Evolutionary conservation across 78 protist genomes (phyloP), one percentile per base, ranked within the genome.

Genomic region (Cyanophora paradoxa): DNA sequence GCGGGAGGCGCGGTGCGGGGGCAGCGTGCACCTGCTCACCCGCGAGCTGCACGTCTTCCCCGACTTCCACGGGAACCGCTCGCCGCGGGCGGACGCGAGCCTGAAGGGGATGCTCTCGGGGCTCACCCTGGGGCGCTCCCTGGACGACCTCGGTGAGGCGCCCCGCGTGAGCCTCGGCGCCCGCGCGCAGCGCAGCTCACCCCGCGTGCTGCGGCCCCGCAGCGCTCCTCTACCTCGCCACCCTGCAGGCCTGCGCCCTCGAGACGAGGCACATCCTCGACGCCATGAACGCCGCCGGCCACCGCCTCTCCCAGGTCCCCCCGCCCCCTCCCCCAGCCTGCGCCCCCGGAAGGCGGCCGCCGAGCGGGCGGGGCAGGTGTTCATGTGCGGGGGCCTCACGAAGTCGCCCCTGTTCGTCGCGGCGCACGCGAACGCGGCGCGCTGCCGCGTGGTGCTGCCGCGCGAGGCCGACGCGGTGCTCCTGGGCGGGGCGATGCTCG

Each of bases 1-100:
- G n/a, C n/a, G n/a, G n/a, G n/a, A n/a, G n/a, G n/a, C n/a, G n/a
- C n/a, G n/a, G n/a, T n/a, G n/a, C n/a, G n/a, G n/a, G n/a, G n/a
- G n/a, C n/a, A n/a, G n/a, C n/a, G n/a, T n/a, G n/a, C n/a, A n/a
- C n/a, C n/a, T n/a, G n/a, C 56, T 74, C 64, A 5, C 70, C 26
- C 1, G 11, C 48, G n/a, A 54, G 10, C 19, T 79, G 6, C 66
- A 70, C 44, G 71, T 79, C 28, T 30, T 52, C 34, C 83, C 83
- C 34, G 31, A 79, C 52, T 79, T 79, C 69, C 76, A 67, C 28
- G 83, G 83, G n/a, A 79, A 79, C 28, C 67, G 83, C 28, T 37
- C 63, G 17, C 83, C 83, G 39, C 7, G 4, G 31, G 69, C 78
- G 6, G 65, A 79, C 44, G 78, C 83, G 17, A 24, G 39, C 17